Evolutionary conservation across 169 alveolate genomes (phyloP).

Genomic region (Eimeria necatrix): DNA sequence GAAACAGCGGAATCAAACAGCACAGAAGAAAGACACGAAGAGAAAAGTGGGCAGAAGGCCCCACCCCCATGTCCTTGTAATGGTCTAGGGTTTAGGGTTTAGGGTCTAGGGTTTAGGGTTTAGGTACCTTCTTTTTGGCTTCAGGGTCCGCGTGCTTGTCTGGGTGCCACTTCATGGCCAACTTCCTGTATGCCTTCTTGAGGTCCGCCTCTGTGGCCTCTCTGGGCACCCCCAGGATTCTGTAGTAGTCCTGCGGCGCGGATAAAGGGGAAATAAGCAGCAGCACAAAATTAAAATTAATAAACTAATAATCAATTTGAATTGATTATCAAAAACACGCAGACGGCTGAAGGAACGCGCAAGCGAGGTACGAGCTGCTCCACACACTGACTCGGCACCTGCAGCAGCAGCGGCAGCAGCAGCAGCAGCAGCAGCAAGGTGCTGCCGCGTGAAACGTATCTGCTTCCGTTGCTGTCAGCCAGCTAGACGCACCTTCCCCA

Average conservation of each 20-base stretch:
- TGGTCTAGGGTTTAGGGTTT: neutral
- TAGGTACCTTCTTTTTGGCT: slow-evolving; percentile 61
- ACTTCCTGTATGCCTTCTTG: slow-evolving; percentile 93
- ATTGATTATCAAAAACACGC: no score
- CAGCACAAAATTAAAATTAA: neutral
- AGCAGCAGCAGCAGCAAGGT: no score
- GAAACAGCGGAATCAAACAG: no score
- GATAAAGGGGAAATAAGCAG: neutral
- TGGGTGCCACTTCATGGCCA: slow-evolving; percentile 94
- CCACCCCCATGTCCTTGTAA: neutral
- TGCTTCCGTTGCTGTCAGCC: no score
- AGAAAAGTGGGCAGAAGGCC: neutral
- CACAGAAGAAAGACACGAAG: neutral
- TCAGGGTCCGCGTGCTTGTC: slow-evolving; percentile 90
- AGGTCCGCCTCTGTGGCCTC: slow-evolving; percentile 88
- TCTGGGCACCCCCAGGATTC: slow-evolving; percentile 85
- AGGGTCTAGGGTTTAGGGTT: neutral
- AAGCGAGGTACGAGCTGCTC: no score
- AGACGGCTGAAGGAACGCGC: no score
- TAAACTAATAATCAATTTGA: no score
- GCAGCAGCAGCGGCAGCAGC: no score
- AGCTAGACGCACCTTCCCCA: no score
- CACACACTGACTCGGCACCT: no score
- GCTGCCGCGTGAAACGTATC: no score
- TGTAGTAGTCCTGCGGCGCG: slow-evolving; percentile 81